phyloP scores from a whole-genome alignment of 2,329 filamentous ascomycete species.

The Penicillium sp. region DNA sequence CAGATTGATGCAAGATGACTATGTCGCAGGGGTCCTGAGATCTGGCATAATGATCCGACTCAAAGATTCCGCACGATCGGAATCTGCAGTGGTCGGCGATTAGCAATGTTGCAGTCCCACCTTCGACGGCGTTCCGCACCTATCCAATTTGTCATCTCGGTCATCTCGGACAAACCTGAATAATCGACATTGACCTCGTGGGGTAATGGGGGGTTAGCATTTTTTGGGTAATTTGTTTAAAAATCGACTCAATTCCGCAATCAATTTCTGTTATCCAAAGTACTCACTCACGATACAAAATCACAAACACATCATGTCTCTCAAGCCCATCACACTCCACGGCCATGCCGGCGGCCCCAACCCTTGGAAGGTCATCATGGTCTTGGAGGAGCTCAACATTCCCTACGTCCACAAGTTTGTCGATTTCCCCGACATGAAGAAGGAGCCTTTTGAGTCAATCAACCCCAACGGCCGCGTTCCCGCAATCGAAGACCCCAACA shows the following conservation, averaged over 20 bases:
- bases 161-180: not conserved
- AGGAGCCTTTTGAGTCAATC: slow-evolving; percentile 27
- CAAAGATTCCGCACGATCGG: too few species aligned
- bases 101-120: too few species aligned
- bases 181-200: not conserved
- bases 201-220: not conserved
- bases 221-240: not conserved
- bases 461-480: slow-evolving; percentile 40
- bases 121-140: too few species aligned
- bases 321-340: slow-evolving; percentile 23
- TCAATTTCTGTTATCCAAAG: too few species aligned
- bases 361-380: slow-evolving; percentile 35
- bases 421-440: slow-evolving; percentile 32
- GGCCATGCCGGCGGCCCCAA: slow-evolving; percentile 29
- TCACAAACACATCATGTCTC: slow-evolving; percentile 16
- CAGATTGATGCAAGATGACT: too few species aligned
- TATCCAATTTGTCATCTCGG: not conserved
- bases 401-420: slow-evolving; percentile 28
- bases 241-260: not conserved
- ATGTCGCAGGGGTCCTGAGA: too few species aligned
- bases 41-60: too few species aligned
- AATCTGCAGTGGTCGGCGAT: too few species aligned
- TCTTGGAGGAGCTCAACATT: slow-evolving; percentile 35
- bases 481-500: slow-evolving; percentile 40
- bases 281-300: not conserved